Evolutionary conservation across 768 basidiomycete genomes (phyloP).

Genomic region (Goffeauzyma gilvescens): DNA sequence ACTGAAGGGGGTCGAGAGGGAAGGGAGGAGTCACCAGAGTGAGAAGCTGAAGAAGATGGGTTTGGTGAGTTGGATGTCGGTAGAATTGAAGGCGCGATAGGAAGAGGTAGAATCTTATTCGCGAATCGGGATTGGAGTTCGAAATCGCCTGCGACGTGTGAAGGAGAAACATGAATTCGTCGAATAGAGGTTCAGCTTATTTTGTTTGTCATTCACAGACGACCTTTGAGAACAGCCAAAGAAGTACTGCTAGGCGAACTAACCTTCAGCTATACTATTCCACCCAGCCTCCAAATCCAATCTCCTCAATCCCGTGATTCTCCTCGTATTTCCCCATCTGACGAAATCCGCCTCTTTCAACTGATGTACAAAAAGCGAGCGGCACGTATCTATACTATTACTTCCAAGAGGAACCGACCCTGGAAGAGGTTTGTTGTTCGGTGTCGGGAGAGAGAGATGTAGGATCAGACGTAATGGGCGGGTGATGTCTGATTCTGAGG

Average conservation of each 20-base stretch:
- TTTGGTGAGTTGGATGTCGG: constrained; percentile 1
- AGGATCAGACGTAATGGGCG: constrained; percentile 52
- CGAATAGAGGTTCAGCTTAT: background rate
- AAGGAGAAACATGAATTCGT: constrained; percentile 1
- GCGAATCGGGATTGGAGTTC: constrained; percentile 89
- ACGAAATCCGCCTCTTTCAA: constrained; percentile 94
- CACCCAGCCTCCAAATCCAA: constrained; percentile 88
- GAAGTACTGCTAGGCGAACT: too few species aligned
- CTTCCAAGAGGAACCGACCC: too few species aligned
- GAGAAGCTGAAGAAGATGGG: background rate
- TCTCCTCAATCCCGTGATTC: constrained; percentile 75
- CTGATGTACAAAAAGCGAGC: constrained; percentile 85
- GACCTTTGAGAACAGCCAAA: too few species aligned
- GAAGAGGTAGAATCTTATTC: constrained; percentile 74
- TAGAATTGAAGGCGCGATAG: too few species aligned
- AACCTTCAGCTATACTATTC: constrained; percentile 90
- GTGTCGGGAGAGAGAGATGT: constrained; percentile 56
- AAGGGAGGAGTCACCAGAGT: background rate
- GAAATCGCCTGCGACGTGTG: constrained; percentile 66
- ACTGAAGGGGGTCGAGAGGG: constrained; percentile 45
- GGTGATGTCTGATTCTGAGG: constrained; percentile 23
- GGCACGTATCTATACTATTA: constrained; percentile 59
- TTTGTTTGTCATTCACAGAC: too few species aligned
- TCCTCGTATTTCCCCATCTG: constrained; percentile 85
- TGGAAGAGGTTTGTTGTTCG: background rate